phyloP scores from a whole-genome alignment of 2,329 filamentous ascomycete species.

The Balansia obtecta region DNA sequence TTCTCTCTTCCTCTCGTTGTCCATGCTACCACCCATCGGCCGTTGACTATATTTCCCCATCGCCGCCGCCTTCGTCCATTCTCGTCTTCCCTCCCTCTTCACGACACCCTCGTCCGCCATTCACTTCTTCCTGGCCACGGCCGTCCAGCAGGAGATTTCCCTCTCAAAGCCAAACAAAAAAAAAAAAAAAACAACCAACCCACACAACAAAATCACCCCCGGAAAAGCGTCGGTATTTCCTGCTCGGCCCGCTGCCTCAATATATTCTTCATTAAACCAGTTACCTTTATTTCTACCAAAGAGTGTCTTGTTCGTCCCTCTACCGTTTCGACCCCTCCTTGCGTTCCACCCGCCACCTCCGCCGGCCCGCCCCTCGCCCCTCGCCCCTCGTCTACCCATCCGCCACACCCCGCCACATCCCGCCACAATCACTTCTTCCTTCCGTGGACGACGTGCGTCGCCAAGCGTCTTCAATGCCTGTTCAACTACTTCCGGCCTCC shows the following conservation, averaged over 20 bases:
- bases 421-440: neutral
- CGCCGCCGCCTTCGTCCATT: slow-evolving; percentile 31
- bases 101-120: slow-evolving; percentile 46
- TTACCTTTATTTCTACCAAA: slow-evolving; percentile 12
- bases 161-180: slow-evolving; percentile 6
- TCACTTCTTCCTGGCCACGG: slow-evolving; percentile 45
- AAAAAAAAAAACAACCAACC: no score
- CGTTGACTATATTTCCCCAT: slow-evolving; percentile 2
- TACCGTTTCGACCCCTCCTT: slow-evolving; percentile 1
- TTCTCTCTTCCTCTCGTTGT: no score
- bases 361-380: no score
- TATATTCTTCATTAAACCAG: slow-evolving; percentile 30
- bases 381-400: neutral
- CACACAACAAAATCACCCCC: no score
- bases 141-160: slow-evolving; percentile 44
- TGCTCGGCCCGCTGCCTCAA: slow-evolving; percentile 39
- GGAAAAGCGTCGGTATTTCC: slow-evolving; percentile 16
- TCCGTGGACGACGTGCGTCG: neutral
- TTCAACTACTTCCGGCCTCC: slow-evolving; percentile 85
- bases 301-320: slow-evolving; percentile 3
- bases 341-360: neutral
- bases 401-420: neutral
- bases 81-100: slow-evolving; percentile 35
- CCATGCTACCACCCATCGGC: neutral
- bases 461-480: slow-evolving; percentile 56